Conservation (phyloP, 371 early-diverging fungal species). For the Mortierella sp. region DNA sequence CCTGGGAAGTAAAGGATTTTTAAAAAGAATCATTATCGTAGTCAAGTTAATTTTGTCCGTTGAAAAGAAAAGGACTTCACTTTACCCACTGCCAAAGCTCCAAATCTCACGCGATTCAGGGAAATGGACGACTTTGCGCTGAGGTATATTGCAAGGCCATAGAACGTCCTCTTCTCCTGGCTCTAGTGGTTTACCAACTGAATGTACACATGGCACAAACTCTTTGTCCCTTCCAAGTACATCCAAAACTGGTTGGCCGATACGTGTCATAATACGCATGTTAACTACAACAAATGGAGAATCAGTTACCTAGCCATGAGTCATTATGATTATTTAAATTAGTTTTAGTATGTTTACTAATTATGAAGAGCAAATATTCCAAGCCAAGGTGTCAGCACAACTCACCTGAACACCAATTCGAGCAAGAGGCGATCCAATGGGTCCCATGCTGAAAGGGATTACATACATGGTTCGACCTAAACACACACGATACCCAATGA, state of each 20-base stretch:
- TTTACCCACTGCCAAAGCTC: slow-evolving; percentile 60
- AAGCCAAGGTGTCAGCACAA: not conserved
- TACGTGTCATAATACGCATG: slow-evolving; percentile 61
- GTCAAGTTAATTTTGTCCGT: not conserved
- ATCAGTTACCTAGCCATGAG: slow-evolving; percentile 50
- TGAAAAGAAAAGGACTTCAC: not conserved
- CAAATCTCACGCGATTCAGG: slow-evolving; percentile 62
- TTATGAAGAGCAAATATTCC: not conserved
- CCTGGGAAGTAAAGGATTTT: not conserved
- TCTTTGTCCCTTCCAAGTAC: slow-evolving; percentile 51
- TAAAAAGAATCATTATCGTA: no score
- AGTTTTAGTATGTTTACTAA: not conserved
- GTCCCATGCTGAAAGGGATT: slow-evolving; percentile 64
- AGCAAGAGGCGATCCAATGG: slow-evolving; percentile 58
- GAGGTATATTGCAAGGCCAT: slow-evolving; percentile 62
- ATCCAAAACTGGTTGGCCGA: slow-evolving; percentile 58
- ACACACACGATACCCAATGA: not conserved
- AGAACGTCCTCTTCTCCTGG: slow-evolving; percentile 58
- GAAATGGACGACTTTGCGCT: slow-evolving; percentile 61
- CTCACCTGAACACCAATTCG: slow-evolving; percentile 58
- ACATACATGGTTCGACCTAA: slow-evolving; percentile 62
- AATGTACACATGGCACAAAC: slow-evolving; percentile 62
- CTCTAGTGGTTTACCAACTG: slow-evolving; percentile 58
- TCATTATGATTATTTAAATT: not conserved
- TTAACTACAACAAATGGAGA: slow-evolving; percentile 61